Percentiles rank a stretch among this genome's conserved stretches.
Evolutionary conservation across 2,329 filamentous ascomycete species (phyloP).

Genomic region (Aspergillus sergii): DNA sequence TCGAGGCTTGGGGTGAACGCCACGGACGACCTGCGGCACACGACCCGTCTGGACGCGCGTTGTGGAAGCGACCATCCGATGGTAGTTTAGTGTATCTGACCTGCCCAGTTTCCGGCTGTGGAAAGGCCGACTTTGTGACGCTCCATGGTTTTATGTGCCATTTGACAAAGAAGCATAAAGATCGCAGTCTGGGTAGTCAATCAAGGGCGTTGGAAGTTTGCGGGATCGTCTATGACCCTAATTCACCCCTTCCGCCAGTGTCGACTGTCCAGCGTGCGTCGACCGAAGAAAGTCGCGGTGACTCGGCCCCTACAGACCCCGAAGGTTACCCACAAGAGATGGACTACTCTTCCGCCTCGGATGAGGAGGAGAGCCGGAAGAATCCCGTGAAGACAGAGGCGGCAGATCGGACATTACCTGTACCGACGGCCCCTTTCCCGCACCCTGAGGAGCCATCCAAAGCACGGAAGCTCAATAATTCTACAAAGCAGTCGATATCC

Average conservation of each 20-base stretch:
- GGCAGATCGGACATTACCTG: constrained; percentile 25
- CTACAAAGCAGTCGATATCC: constrained; percentile 42
- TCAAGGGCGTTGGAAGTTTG: constrained; percentile 44
- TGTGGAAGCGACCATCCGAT: constrained; percentile 46
- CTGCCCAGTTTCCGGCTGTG: constrained; percentile 41
- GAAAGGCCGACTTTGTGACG: constrained; percentile 45
- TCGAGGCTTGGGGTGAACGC: constrained; percentile 45
- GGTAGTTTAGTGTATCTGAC: constrained; percentile 42
- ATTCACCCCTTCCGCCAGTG: constrained; percentile 38
- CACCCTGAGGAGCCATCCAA: constrained; percentile 19
- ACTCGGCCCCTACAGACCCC: constrained; percentile 30
- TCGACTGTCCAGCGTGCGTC: constrained; percentile 35
- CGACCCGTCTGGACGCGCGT: constrained; percentile 39
- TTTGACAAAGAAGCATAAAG: constrained; percentile 46
- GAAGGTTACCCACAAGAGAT: constrained; percentile 35
- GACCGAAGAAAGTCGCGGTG: constrained; percentile 38
- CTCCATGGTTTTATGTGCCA: constrained; percentile 48
- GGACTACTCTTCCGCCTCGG: constrained; percentile 35
- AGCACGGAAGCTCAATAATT: constrained; percentile 27
- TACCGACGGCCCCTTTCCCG: constrained; percentile 16
- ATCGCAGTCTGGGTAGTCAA: constrained; percentile 43
- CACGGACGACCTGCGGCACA: constrained; percentile 45
- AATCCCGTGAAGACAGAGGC: constrained; percentile 35
- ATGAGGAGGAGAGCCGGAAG: constrained; percentile 30
- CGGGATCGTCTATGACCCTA: constrained; percentile 42